Evolutionary conservation across 257 asterid genomes (phyloP).

Genomic region (Solanum etuberosum): DNA sequence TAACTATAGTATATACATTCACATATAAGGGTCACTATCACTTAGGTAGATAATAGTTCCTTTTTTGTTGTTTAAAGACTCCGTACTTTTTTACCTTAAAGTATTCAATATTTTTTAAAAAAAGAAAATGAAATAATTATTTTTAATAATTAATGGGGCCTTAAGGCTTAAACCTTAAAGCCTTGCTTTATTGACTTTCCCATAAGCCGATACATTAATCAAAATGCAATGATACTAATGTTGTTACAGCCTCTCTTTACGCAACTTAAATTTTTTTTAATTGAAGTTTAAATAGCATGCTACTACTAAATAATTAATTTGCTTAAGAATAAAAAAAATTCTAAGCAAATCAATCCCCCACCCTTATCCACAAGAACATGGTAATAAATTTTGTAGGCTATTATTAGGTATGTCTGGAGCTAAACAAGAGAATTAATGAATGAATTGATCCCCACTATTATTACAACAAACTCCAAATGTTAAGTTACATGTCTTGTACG

Average conservation of each 20-base stretch:
- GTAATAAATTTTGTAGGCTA: not conserved
- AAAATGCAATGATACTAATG: not conserved
- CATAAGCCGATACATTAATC: not conserved
- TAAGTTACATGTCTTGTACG: not conserved
- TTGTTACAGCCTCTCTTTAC: not conserved
- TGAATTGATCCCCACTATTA: not conserved
- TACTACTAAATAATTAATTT: not conserved
- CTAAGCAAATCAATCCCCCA: not conserved
- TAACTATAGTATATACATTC: not conserved
- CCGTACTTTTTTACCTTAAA: not conserved
- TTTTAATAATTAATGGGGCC: not conserved
- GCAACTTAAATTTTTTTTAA: not conserved
- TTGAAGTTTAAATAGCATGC: not conserved
- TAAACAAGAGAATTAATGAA: not conserved
- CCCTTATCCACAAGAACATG: not conserved
- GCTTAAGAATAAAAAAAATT: not conserved
- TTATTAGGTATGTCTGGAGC: not conserved
- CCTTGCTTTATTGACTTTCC: not conserved
- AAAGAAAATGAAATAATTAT: not conserved
- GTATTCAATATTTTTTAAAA: no score
- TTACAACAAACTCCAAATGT: not conserved
- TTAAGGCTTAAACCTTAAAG: not conserved
- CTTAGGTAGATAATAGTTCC: not conserved
- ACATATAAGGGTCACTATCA: not conserved
- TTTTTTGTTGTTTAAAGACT: not conserved